Conservation (phyloP, 768 basidiomycete genomes). For the Dentipellis sp. region DNA sequence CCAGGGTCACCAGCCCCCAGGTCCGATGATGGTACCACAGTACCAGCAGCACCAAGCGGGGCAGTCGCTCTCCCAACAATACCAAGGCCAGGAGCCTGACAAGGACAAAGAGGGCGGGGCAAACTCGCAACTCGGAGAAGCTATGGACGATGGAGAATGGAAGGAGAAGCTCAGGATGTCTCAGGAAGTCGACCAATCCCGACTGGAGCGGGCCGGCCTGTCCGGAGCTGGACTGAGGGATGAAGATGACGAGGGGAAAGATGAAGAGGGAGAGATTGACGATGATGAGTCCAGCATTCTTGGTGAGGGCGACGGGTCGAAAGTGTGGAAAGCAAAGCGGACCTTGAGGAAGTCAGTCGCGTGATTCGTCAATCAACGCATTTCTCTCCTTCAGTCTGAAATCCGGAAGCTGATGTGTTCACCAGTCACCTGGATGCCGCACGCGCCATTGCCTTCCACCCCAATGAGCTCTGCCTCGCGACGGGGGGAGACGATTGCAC, state of each 20-base stretch:
- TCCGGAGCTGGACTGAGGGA: conserved; percentile 49
- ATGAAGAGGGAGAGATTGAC: conserved; percentile 62
- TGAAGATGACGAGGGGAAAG: conserved; percentile 58
- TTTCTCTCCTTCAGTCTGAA: conserved; percentile 1
- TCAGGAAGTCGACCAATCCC: conserved; percentile 33
- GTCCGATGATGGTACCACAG: conserved; percentile 17
- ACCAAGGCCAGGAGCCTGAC: conserved; percentile 19
- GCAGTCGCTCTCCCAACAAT: conserved; percentile 21
- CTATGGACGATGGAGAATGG: conserved; percentile 81
- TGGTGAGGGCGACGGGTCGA: conserved; percentile 57
- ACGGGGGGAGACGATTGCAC: conserved; percentile 93
- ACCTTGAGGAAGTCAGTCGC: conserved; percentile 78
- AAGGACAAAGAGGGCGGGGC: conserved; percentile 39
- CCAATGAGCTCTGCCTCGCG: conserved; percentile 76
- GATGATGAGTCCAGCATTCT: conserved; percentile 53
- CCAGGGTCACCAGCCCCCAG: conserved; percentile 17
- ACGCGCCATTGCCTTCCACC: conserved; percentile 84
- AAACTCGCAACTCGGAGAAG: conserved; percentile 62
- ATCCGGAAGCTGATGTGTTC: conserved; percentile 7
- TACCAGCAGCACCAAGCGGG: conserved; percentile 18
- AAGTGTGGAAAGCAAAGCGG: conserved; percentile 80
- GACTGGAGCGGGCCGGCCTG: conserved; percentile 22
- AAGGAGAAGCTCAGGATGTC: conserved; percentile 64
- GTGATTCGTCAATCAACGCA: background rate
- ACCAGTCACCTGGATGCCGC: conserved; percentile 88